Percentiles rank a stretch among this genome's conserved stretches.
Evolutionary conservation across 169 alveolate species (phyloP).

Genomic region (Nephromyces sp.): DNA sequence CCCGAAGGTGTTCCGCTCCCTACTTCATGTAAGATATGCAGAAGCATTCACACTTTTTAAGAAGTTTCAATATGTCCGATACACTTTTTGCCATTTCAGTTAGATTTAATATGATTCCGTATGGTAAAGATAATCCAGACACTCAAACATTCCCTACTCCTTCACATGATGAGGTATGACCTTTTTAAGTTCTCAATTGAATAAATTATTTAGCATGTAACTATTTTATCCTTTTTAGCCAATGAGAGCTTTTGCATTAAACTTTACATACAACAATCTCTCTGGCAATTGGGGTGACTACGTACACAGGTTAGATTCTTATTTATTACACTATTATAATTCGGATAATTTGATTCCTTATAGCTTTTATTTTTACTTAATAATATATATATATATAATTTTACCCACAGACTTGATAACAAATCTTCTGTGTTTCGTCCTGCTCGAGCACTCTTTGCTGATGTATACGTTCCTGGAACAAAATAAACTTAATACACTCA

Average conservation of each 20-base stretch:
- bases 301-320: conserved; percentile 36
- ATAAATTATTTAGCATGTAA: background rate
- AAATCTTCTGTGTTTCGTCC: conserved; percentile 67
- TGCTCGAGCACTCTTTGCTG: conserved; percentile 69
- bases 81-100: conserved; percentile 18
- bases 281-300: conserved; percentile 80
- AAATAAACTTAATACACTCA: no score
- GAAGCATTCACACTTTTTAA: no score
- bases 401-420: conserved; percentile 58
- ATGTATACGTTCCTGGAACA: conserved; percentile 58
- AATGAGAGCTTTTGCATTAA: conserved; percentile 64
- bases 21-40: background rate
- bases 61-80: no score
- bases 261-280: conserved; percentile 68
- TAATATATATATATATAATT: background rate
- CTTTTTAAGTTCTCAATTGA: background rate
- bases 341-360: background rate
- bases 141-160: conserved; percentile 60
- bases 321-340: background rate
- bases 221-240: conserved; percentile 36
- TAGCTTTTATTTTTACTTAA: background rate
- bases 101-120: conserved; percentile 66
- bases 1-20: background rate
- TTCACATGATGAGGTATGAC: conserved; percentile 42
- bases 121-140: conserved; percentile 66